These are phyloP conservation scores for Cryphonectria nitschkei DNA, from an alignment of 2,329 filamentous ascomycete genomes.

Conservation along the genomic window DNA sequence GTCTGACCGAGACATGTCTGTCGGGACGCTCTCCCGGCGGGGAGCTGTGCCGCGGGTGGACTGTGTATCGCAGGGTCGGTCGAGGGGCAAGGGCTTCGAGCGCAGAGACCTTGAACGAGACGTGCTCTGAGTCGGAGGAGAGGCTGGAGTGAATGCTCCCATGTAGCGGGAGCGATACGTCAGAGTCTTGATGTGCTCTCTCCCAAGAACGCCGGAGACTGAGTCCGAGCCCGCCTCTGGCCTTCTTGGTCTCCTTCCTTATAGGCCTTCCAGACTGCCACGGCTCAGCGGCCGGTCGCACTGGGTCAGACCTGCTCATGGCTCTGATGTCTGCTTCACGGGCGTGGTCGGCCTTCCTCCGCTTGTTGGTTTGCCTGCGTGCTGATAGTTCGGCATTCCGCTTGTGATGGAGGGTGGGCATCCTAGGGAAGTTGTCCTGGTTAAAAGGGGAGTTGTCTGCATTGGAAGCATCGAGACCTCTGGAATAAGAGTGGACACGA, in stretches of 20 bases:
- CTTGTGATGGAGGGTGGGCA: slow-evolving; percentile 64
- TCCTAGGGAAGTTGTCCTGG: slow-evolving; percentile 41
- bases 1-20: slow-evolving; percentile 25
- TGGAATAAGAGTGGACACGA: slow-evolving; percentile 29
- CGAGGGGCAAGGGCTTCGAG: slow-evolving; percentile 83
- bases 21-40: slow-evolving; percentile 16
- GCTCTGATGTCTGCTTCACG: slow-evolving; percentile 88
- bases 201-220: slow-evolving; percentile 50
- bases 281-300: slow-evolving; percentile 63
- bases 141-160: slow-evolving; percentile 78
- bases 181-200: slow-evolving; percentile 64
- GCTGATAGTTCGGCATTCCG: slow-evolving; percentile 61
- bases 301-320: slow-evolving; percentile 73
- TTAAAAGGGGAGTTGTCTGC: slow-evolving; percentile 28
- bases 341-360: slow-evolving; percentile 73
- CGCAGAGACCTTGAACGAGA: slow-evolving; percentile 78
- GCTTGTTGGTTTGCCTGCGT: slow-evolving; percentile 76
- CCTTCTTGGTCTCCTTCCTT: slow-evolving; percentile 68
- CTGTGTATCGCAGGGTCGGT: slow-evolving; percentile 77
- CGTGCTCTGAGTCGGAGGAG: slow-evolving; percentile 73
- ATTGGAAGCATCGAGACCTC: slow-evolving; percentile 17
- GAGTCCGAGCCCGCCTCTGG: slow-evolving; percentile 55
- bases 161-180: slow-evolving; percentile 73
- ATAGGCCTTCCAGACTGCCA: slow-evolving; percentile 63
- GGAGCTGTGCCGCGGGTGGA: slow-evolving; percentile 61